Evolutionary conservation across 345 rosid species (phyloP), one percentile per base, ranked within the genome.

Genomic region (Lepidium didymum): DNA sequence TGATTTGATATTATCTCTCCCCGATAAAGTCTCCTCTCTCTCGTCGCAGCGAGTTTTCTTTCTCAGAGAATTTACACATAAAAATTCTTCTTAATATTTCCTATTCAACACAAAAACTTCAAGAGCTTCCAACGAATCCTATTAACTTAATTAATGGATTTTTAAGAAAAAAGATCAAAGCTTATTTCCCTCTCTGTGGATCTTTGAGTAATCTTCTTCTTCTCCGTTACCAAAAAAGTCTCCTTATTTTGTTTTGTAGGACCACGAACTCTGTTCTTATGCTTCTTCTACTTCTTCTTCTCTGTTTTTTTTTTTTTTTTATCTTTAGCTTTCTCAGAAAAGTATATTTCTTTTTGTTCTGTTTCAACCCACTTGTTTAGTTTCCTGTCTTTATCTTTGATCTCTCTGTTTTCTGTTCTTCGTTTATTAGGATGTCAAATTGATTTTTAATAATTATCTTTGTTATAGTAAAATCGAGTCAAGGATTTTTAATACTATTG

Each of bases 1-100:
- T 51, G 50, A 40, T 60, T 59, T 66, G 41, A 42, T 72, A 18
- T 56, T 31, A 44, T 72, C 41, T 59, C 40, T 43, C 4, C 44
- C 33, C 33, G 76, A 72, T 66, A 65, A 73, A 73, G 77, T 73
- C 71, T 44, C 60, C 15, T 64, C 65, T 64, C 65, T 65, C 55
- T 71, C 42, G 72, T 31, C 12, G 36, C 27, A 72, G 19, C 19
- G 35, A 64, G 52, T 38, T 59, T 72, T 56, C 76, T 31, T 21
- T 57, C 14, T 64, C 66, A 45, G 56, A 52, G 60, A 54, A 45
- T 71, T 62, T 59, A 23, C 18, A 10, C 5, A 9, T 0, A 2
- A 6, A 27, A 51, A 4, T 58, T 38, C 16, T 6, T 1, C 3
- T 6, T 5, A 27, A 44, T 29, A 29, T 6, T 23, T 61, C 27